These are phyloP conservation scores for Berkeleyomyces rouxiae DNA, from an alignment of 2,329 filamentous ascomycete genomes.

Conservation along the genomic window DNA sequence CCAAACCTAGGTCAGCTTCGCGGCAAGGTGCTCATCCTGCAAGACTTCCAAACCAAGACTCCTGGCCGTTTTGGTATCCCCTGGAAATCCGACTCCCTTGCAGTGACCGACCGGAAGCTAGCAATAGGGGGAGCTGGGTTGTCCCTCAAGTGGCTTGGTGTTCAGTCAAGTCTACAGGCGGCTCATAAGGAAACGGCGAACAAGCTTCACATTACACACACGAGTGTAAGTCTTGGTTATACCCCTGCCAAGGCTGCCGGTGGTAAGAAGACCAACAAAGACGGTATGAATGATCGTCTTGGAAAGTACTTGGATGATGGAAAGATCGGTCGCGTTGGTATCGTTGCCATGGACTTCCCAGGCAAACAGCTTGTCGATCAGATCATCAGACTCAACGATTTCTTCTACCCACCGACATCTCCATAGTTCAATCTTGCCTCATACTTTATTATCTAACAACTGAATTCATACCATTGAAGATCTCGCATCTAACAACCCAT, in stretches of 20 bases:
- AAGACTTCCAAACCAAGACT: conserved; percentile 23
- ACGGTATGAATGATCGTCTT: conserved; percentile 33
- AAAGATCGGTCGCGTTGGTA: conserved; percentile 21
- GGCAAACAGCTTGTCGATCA: conserved; percentile 25
- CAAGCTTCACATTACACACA: neutral
- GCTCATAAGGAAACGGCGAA: too few relatives aligned
- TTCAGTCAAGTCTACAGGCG: conserved; percentile 20
- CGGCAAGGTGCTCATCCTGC: conserved; percentile 30
- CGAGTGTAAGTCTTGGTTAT: neutral
- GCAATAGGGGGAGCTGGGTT: too few relatives aligned
- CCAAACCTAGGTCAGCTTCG: conserved; percentile 30
- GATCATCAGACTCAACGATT: too few relatives aligned
- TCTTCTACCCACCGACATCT: too few relatives aligned
- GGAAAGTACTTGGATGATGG: conserved; percentile 25
- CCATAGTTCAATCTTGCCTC: too few relatives aligned
- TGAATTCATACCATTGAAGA: too few relatives aligned
- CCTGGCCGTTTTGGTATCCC: conserved; percentile 25
- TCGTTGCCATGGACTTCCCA: conserved; percentile 18
- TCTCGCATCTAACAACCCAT: too few relatives aligned
- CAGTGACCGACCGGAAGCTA: conserved; percentile 17
- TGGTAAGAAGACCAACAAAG: conserved; percentile 20
- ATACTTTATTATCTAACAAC: too few relatives aligned
- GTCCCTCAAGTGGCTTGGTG: conserved; percentile 29
- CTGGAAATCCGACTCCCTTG: conserved; percentile 25
- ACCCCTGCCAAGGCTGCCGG: conserved; percentile 30